These are phyloP conservation scores for Kernera saxatilis DNA, from an alignment of 345 rosid genomes.

Conservation along the genomic window DNA sequence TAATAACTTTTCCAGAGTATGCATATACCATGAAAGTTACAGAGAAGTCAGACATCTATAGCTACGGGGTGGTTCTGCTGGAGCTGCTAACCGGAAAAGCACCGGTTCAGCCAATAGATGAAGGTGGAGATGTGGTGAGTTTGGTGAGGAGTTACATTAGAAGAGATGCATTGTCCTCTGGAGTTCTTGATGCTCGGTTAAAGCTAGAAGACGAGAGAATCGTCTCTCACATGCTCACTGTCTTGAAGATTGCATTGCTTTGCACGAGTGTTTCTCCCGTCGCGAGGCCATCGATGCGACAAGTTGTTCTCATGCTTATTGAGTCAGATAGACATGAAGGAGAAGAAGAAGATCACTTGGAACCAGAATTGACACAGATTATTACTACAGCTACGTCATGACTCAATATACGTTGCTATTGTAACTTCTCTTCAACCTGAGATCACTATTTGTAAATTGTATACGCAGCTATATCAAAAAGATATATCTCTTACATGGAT, in stretches of 20 bases:
- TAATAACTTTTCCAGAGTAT: slow-evolving; percentile 58
- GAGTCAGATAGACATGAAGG: slow-evolving; percentile 48
- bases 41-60: slow-evolving; percentile 85
- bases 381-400: background rate
- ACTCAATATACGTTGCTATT: slow-evolving; percentile 1
- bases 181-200: slow-evolving; percentile 53
- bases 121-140: slow-evolving; percentile 82
- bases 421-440: background rate
- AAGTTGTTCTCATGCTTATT: slow-evolving; percentile 65
- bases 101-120: slow-evolving; percentile 86
- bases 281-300: slow-evolving; percentile 61
- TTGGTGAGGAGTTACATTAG: slow-evolving; percentile 66
- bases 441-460: background rate
- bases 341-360: slow-evolving; percentile 2
- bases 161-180: slow-evolving; percentile 47
- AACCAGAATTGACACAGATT: background rate
- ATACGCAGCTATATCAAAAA: background rate
- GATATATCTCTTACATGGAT: background rate
- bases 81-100: slow-evolving; percentile 72
- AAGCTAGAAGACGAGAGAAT: slow-evolving; percentile 44
- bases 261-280: slow-evolving; percentile 69
- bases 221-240: slow-evolving; percentile 63
- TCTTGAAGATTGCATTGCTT: slow-evolving; percentile 64
- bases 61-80: slow-evolving; percentile 85
- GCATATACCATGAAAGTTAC: slow-evolving; percentile 96